Conservation (phyloP, 345 rosid species). For the Sonneratia caseolaris region DNA sequence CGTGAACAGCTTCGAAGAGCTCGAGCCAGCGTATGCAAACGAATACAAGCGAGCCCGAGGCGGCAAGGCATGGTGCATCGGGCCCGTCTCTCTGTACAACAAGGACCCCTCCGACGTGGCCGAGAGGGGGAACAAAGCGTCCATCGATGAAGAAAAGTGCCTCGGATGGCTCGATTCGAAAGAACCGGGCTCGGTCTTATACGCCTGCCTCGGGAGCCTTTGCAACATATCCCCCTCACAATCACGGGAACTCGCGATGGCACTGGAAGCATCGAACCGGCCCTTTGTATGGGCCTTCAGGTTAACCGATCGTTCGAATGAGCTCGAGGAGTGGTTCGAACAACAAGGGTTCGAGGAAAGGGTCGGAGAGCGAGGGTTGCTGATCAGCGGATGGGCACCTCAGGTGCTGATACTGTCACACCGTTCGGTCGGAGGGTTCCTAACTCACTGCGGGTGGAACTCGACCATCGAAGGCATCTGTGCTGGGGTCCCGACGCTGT, state of each 20-base stretch:
- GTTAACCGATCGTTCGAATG: constrained; percentile 4
- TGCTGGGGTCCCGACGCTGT: constrained; percentile 24
- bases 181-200: constrained; percentile 18
- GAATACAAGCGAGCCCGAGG: constrained; percentile 14
- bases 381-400: constrained; percentile 34
- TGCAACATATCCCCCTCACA: constrained; percentile 8
- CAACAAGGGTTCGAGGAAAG: constrained; percentile 21
- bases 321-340: constrained; percentile 22
- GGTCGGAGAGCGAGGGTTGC: constrained; percentile 17
- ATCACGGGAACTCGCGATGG: constrained; percentile 23
- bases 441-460: constrained; percentile 41
- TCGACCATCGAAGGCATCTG: constrained; percentile 20
- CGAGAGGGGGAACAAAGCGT: constrained; percentile 16
- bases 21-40: constrained; percentile 19
- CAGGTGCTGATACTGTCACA: constrained; percentile 29
- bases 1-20: constrained; percentile 25
- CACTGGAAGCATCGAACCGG: constrained; percentile 22
- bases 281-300: constrained; percentile 30
- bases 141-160: constrained; percentile 12
- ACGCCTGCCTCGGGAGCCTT: constrained; percentile 31
- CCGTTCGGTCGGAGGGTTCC: constrained; percentile 22
- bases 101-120: constrained; percentile 14
- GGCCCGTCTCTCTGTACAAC: constrained; percentile 26
- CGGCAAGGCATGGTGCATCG: constrained; percentile 27
- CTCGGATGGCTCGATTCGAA: constrained; percentile 25